Base-by-base conservation (phyloP, 139 green algal species). In the Asterochloris erici region DNA sequence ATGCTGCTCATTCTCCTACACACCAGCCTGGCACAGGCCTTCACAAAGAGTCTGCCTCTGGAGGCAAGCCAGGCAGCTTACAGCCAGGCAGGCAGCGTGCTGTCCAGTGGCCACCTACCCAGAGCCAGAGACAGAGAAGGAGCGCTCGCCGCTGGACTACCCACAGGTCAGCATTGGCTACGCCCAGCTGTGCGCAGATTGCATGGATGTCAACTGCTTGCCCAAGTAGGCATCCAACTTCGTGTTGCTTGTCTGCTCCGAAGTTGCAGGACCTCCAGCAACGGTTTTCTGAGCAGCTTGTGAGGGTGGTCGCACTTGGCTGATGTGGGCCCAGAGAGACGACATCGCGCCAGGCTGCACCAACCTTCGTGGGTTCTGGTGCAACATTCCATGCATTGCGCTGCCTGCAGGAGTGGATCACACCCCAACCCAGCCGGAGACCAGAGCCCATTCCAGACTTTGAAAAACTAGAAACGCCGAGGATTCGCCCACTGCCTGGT, bases 391-490 rank as follows among this genome's bases (percentile, higher is more conserved):
- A 62, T 81, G 63, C 62, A 47, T 4, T 6, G 4, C 38, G 38
- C 38, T 54, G 38, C 38, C 38, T 88, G 77, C 90, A 97, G 94
- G 95, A 98, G 82, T 98, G 95, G 95, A 92, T 97, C 47, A 95
- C 93, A 6, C 95, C 95, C 0, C 89, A 96, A 89, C 95, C 95
- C 26, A 96, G 91, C 86, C 87, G 90, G 21, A 85, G 95, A 2
- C 95, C 95, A 63, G 95, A 98, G 86, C 96, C 96, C 74, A 95
- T 96, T 73, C 95, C 95, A 14, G 95, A 98, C 81, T 98, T 98
- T 92, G 95, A 98, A 76, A 97, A 95, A 88, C 87, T 96, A 76
- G 91, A 98, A 77, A 97, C 90, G 26, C 87, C 90, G 11, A 66
- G 89, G 66, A 89, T 88, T n/a, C 89, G 90, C 64, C 88, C 88